Evolutionary conservation across 2,329 filamentous ascomycete species (phyloP).

Genomic region (Botryotinia globosa): DNA sequence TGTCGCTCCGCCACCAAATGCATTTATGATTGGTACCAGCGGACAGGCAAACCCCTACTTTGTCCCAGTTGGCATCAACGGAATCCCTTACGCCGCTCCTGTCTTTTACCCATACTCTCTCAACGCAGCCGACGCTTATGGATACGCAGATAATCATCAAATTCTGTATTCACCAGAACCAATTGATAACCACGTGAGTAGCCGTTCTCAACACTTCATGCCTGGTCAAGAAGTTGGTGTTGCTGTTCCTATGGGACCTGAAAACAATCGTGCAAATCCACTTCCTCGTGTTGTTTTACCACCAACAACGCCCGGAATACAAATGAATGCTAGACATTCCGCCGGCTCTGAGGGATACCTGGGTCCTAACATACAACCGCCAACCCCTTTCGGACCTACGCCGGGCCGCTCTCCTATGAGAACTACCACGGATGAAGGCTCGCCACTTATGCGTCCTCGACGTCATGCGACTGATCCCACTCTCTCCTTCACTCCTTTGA

Average conservation of each 20-base stretch:
- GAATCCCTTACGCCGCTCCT: neutral
- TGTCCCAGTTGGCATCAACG: neutral
- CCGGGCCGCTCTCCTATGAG: neutral
- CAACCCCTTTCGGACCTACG: neutral
- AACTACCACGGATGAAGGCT: conserved; percentile 15
- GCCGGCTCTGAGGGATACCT: neutral
- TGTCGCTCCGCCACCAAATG: neutral
- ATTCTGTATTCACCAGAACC: neutral
- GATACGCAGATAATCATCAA: neutral
- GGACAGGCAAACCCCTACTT: neutral
- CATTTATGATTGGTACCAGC: neutral
- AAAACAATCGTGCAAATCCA: neutral
- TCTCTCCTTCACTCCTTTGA: neutral
- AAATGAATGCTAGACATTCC: neutral
- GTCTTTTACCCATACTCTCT: neutral
- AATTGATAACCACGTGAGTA: neutral
- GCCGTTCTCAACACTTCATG: neutral
- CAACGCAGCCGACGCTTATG: neutral
- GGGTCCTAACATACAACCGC: neutral
- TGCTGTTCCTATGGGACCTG: neutral
- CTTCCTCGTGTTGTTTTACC: conserved; percentile 1
- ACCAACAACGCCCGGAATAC: neutral
- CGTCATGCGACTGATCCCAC: neutral
- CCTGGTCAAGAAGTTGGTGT: neutral
- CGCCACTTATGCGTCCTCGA: conserved; percentile 6